Conservation (phyloP, 169 alveolate genomes). For the Plasmodium knowlesi region DNA sequence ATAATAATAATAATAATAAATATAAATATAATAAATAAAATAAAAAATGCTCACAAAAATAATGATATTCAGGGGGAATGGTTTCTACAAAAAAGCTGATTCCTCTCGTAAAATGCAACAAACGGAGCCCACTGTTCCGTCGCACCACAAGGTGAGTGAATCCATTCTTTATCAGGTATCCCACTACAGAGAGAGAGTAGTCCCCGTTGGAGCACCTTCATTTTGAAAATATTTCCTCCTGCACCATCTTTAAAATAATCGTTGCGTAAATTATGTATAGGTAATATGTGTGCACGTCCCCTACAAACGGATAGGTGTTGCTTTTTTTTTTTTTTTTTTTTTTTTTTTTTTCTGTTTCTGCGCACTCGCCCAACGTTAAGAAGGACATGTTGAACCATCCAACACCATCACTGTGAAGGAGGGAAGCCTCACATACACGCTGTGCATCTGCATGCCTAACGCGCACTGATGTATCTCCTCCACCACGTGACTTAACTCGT, state of each 20-base stretch:
- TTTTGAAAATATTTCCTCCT: neutral
- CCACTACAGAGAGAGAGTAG: neutral
- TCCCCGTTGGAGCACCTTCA: neutral
- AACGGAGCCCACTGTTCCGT: neutral
- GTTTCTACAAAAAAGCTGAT: neutral
- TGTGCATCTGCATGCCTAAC: neutral
- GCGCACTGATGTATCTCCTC: neutral
- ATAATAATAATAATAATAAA: too few relatives aligned
- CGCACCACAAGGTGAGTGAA: neutral
- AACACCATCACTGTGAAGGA: neutral
- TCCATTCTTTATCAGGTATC: neutral
- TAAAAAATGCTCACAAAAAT: neutral
- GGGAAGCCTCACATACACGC: neutral
- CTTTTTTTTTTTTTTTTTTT: neutral
- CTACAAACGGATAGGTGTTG: neutral
- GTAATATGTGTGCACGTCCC: neutral
- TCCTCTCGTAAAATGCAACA: neutral
- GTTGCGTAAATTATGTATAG: neutral
- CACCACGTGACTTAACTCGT: neutral
- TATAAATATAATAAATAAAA: too few relatives aligned
- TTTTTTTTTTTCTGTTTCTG: too few relatives aligned
- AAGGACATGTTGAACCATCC: neutral
- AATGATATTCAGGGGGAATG: neutral
- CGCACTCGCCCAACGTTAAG: neutral
- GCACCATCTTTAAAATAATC: neutral